Evolutionary conservation across 441 rosid species (phyloP).

Genomic region (Corymbia citriodora): DNA sequence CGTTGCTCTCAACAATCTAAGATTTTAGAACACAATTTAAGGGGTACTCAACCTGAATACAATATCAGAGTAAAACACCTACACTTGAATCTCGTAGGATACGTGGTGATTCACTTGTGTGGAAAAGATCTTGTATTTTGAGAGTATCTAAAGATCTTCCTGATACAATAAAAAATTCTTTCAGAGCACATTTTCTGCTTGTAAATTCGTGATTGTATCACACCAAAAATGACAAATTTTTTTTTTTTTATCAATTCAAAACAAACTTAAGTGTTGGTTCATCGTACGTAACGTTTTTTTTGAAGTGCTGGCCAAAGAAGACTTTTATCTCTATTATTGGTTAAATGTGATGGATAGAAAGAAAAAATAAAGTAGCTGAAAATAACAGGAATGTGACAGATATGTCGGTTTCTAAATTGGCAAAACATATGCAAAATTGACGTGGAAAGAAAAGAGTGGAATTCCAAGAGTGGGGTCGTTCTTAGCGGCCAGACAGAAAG

Average conservation of each 20-base stretch:
- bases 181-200: neutral
- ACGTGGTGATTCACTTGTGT: accelerated
- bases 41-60: neutral
- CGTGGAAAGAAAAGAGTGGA: neutral
- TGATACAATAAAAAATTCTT: neutral
- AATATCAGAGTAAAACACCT: neutral
- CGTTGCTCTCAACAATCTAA: neutral
- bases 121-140: neutral
- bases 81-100: neutral
- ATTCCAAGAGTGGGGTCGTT: neutral
- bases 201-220: neutral
- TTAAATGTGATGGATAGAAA: too few relatives aligned
- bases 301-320: neutral
- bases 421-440: neutral
- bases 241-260: neutral
- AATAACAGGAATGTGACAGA: neutral
- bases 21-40: neutral
- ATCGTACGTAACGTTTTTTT: neutral
- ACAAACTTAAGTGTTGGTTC: neutral
- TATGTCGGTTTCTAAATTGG: neutral
- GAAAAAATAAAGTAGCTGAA: neutral
- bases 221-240: neutral
- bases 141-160: neutral
- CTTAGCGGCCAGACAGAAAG: neutral
- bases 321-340: neutral